Base-by-base conservation (phyloP, 345 rosid species). In the Dovyalis caffra region DNA sequence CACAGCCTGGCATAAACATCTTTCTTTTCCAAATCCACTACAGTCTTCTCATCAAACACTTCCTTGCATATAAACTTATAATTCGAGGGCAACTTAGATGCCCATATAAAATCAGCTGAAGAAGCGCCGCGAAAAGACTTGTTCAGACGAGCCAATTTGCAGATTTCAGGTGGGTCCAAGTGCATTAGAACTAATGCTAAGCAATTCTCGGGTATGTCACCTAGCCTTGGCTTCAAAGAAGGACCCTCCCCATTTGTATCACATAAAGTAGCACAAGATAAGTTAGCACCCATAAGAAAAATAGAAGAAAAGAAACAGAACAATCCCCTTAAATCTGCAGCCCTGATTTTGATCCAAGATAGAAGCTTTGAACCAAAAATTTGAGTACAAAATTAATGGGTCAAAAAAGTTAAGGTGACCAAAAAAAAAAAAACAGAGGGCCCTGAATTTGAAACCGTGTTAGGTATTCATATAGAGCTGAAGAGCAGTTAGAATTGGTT, bases 121-220 rank as follows among this genome's bases (percentile, higher is more conserved):
- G 88, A 78, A 66, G 88, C 84, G 7, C 63, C 73, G 5, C 71
- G 77, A 38, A 80, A 85, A 18, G 83, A 78, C 45, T 84, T 43
- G 37, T 80, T 82, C 43, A 82, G 14, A 16, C 68, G 53, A 6
- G 88, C 86, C 26, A 82, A 57, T 26, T 70, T 67, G 68, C 84
- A 85, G 35, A 85, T 82, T 67, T 85, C 86, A 1, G 66, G 75
- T 1, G 86, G 86, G 34, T 78, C 82, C 71, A 85, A 47, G 29
- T 64, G 45, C 64, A 72, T 49, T 18, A 82, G 78, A 51, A 82
- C 53, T 45, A 61, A 33, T 8, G 79, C 69, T 57, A 78, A 49
- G 69, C 86, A 85, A 45, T 79, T 29, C 79, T 85, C 88, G 0
- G 86, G 86, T 25, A 85, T 53, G 71, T 85, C 88, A 20, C 79